A percentile compares a stretch with the other conserved stretches of the same genome.
Evolutionary conservation across 2,329 filamentous ascomycete genomes (phyloP).

Genomic region (Trichophyton rubrum): DNA sequence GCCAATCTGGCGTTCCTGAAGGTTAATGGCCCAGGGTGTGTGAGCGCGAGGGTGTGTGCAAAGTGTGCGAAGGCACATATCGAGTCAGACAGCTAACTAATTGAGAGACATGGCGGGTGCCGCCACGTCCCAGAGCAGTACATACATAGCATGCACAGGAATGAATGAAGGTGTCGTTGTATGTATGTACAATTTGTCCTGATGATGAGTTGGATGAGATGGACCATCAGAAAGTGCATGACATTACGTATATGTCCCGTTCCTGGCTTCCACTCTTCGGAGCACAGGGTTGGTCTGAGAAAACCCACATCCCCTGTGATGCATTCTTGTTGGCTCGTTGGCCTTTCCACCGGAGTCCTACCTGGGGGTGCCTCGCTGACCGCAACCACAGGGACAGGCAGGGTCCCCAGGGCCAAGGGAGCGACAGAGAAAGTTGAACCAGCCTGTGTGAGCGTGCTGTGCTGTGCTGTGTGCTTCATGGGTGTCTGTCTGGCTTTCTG

Average conservation of each 20-base stretch:
- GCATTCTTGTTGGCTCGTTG: not conserved
- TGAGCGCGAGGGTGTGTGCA: not conserved
- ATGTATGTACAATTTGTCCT: not conserved
- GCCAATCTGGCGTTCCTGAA: constrained; percentile 4
- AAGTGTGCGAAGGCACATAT: not conserved
- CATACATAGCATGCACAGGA: not conserved
- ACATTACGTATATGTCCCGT: constrained; percentile 2
- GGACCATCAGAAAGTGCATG: not conserved
- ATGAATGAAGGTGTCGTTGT: not conserved
- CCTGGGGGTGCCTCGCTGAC: constrained; percentile 2
- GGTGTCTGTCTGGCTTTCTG: not conserved
- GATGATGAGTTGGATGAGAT: not conserved
- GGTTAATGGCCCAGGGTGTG: not conserved
- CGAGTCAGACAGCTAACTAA: not conserved
- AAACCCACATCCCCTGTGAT: not conserved
- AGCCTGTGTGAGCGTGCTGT: not conserved
- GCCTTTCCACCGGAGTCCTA: no score
- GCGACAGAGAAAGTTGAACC: not conserved
- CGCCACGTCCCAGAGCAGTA: not conserved
- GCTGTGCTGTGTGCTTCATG: not conserved
- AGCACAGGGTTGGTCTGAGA: not conserved
- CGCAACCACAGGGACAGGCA: constrained; percentile 2
- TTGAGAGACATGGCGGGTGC: not conserved
- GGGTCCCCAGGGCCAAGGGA: not conserved
- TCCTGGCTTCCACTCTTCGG: not conserved